Percentiles rank a stretch among this genome's conserved stretches.
These are phyloP conservation scores for Leptodermis oblonga DNA, from an alignment of 257 asterid species.

Conservation along the genomic window DNA sequence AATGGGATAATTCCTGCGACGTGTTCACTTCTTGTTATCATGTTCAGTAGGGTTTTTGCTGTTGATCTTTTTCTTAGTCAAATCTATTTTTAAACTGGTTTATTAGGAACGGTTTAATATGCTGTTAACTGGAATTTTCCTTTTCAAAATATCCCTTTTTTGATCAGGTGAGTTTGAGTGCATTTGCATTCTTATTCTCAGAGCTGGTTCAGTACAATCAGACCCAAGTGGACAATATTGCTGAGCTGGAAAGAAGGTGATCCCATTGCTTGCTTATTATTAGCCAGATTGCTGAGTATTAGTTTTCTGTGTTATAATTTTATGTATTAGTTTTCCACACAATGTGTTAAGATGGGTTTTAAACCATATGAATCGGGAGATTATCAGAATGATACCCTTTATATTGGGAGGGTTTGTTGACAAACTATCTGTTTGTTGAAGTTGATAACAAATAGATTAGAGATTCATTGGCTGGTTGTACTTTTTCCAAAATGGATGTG, in stretches of 20 bases:
- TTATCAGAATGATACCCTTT: not conserved
- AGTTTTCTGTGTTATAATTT: not conserved
- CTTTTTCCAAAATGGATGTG: not conserved
- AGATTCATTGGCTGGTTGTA: not conserved
- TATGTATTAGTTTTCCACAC: not conserved
- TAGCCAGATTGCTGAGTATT: not conserved
- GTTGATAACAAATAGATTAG: not conserved
- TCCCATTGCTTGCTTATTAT: not conserved
- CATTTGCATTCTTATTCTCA: conserved; percentile 79
- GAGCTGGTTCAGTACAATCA: conserved; percentile 96
- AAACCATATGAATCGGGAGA: not conserved
- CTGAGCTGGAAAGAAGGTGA: conserved; percentile 75
- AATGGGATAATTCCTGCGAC: not conserved
- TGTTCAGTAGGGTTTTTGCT: conserved; percentile 5
- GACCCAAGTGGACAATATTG: conserved; percentile 81
- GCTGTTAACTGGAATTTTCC: not conserved
- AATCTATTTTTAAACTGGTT: not conserved
- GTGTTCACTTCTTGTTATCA: not conserved
- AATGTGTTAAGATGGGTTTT: not conserved
- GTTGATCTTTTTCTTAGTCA: not conserved
- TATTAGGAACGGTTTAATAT: not conserved
- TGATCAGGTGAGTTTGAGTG: conserved; percentile 81
- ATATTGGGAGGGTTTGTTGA: not conserved
- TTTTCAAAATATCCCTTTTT: not conserved
- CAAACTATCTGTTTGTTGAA: not conserved